Percentiles rank a stretch among this genome's conserved stretches.
phyloP scores from a whole-genome alignment of 345 rosid genomes.

The Kandelia obovata region DNA sequence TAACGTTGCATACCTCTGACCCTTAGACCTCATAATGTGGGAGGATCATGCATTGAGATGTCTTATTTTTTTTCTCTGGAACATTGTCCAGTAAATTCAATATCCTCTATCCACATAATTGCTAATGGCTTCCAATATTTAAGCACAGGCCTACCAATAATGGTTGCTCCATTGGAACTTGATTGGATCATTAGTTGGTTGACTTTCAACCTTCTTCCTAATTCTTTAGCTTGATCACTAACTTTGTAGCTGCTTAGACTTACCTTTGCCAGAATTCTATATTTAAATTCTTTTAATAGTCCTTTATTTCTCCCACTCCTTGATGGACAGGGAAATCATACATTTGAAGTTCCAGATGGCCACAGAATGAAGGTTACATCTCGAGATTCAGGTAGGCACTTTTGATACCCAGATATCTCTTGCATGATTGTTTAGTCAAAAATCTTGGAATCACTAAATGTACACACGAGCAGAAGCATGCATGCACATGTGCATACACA shows the following conservation, averaged over 20 bases:
- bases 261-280: too few relatives aligned
- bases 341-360: conserved; percentile 83
- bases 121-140: neutral
- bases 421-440: neutral
- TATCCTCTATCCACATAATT: neutral
- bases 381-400: conserved; percentile 52
- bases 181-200: neutral
- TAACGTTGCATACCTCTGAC: too few relatives aligned
- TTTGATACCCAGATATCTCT: conserved; percentile 4
- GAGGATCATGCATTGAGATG: too few relatives aligned
- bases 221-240: neutral
- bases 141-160: neutral
- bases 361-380: conserved; percentile 59
- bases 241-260: neutral
- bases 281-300: neutral
- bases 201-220: neutral
- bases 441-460: neutral
- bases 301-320: neutral
- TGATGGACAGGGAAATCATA: conserved; percentile 64
- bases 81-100: neutral
- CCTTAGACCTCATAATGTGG: too few relatives aligned
- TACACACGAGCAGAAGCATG: neutral
- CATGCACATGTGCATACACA: too few relatives aligned
- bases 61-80: too few relatives aligned
- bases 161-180: neutral